Conservation (phyloP, 495 filamentous ascomycete species). For the Penicillium daleae region DNA sequence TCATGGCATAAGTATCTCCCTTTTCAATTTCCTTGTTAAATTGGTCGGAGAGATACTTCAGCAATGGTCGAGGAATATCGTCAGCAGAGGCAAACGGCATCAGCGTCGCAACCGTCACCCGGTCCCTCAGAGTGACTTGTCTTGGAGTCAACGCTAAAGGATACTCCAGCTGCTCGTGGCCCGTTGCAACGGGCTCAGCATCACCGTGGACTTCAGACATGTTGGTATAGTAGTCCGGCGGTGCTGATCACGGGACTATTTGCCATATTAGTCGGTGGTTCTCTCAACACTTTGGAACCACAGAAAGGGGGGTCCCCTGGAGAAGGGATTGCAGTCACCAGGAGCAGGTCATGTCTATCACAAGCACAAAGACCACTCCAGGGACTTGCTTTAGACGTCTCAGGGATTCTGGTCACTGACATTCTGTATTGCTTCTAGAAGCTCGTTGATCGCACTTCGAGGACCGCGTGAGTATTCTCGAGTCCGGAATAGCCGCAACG, state of each 20-base stretch:
- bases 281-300: constrained; percentile 9
- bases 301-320: neutral
- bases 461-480: constrained; percentile 57
- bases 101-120: constrained; percentile 87
- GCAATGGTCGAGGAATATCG: constrained; percentile 73
- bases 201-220: constrained; percentile 94
- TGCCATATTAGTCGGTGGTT: constrained; percentile 41
- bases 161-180: constrained; percentile 53
- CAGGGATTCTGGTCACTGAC: constrained; percentile 29
- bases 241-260: constrained; percentile 46
- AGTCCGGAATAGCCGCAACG: constrained; percentile 50
- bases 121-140: constrained; percentile 86
- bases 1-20: constrained; percentile 96
- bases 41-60: constrained; percentile 82
- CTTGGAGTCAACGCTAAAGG: constrained; percentile 73
- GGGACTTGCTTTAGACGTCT: constrained; percentile 6
- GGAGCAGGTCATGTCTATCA: constrained; percentile 12
- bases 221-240: constrained; percentile 28
- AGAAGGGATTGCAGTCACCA: constrained; percentile 8
- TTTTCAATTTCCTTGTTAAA: constrained; percentile 94
- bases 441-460: constrained; percentile 45
- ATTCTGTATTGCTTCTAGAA: constrained; percentile 40
- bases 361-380: constrained; percentile 2
- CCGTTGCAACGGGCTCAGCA: constrained; percentile 55
- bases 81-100: constrained; percentile 79